Conservation (phyloP, 441 rosid species). For the Codiaeum variegatum region DNA sequence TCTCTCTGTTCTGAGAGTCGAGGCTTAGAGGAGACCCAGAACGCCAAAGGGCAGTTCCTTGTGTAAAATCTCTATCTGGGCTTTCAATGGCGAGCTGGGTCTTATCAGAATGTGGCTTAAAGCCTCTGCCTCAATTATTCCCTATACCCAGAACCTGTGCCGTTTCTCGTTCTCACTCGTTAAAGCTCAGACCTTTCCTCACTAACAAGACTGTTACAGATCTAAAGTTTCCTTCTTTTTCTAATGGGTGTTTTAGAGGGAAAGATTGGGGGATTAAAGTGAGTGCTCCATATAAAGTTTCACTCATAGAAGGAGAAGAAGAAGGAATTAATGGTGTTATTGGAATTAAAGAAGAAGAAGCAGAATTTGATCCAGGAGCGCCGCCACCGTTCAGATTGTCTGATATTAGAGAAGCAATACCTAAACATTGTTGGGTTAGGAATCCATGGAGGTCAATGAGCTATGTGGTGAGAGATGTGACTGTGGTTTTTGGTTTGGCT, state of each 20-base stretch:
- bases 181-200: constrained; percentile 27
- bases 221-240: constrained; percentile 20
- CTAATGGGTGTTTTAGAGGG: constrained; percentile 24
- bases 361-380: constrained; percentile 57
- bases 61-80: constrained; percentile 14
- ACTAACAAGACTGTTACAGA: constrained; percentile 25
- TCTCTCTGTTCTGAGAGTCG: neutral
- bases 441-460: constrained; percentile 89
- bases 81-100: constrained; percentile 57
- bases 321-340: constrained; percentile 20
- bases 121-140: constrained; percentile 46
- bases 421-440: constrained; percentile 97
- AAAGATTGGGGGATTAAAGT: constrained; percentile 46
- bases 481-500: constrained; percentile 67
- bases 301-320: constrained; percentile 26
- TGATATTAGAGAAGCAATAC: constrained; percentile 87
- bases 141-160: constrained; percentile 36
- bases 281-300: constrained; percentile 39
- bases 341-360: constrained; percentile 21
- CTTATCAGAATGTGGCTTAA: constrained; percentile 57
- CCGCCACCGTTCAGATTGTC: constrained; percentile 78
- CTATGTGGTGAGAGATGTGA: constrained; percentile 85
- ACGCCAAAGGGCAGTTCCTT: neutral
- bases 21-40: neutral
- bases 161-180: constrained; percentile 7